These are phyloP conservation scores for Asterophora lycoperdoides DNA, from an alignment of 768 basidiomycete genomes.

Conservation along the genomic window DNA sequence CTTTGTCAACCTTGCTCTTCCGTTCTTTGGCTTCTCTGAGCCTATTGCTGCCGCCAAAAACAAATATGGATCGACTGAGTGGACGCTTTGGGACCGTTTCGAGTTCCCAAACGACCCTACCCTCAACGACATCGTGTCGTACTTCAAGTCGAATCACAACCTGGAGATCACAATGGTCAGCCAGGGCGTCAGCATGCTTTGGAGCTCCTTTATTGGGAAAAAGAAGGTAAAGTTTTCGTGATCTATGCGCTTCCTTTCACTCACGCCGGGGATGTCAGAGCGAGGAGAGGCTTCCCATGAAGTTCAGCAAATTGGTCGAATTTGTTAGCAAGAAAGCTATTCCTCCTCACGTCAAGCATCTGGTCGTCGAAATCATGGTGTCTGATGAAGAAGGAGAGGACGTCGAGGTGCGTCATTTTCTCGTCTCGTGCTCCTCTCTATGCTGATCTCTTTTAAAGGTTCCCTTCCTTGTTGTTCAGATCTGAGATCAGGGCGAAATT, in stretches of 20 bases:
- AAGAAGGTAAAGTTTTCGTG: slow-evolving; percentile 67
- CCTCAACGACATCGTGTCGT: slow-evolving; percentile 75
- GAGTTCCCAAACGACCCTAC: slow-evolving; percentile 89
- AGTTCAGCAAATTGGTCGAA: slow-evolving; percentile 88
- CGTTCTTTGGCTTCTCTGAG: slow-evolving; percentile 99
- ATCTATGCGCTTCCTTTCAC: background rate
- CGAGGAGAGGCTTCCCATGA: slow-evolving; percentile 84
- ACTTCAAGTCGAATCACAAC: slow-evolving; percentile 81
- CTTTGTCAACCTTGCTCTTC: slow-evolving; percentile 94
- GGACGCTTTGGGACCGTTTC: slow-evolving; percentile 99
- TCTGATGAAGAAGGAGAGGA: slow-evolving; percentile 91
- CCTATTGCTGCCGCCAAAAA: slow-evolving; percentile 86
- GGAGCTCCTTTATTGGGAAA: slow-evolving; percentile 89
- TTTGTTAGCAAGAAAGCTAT: slow-evolving; percentile 93
- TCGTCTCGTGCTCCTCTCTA: background rate
- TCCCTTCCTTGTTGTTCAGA: slow-evolving; percentile 75
- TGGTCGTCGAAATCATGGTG: slow-evolving; percentile 93
- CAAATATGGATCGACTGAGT: slow-evolving; percentile 85
- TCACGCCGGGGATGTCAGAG: slow-evolving; percentile 43
- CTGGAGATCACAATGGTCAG: slow-evolving; percentile 94
- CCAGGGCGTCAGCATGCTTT: slow-evolving; percentile 96
- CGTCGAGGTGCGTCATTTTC: slow-evolving; percentile 64
- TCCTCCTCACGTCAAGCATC: slow-evolving; percentile 73
- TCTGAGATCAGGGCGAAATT: slow-evolving; percentile 29
- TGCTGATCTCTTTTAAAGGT: slow-evolving; percentile 41